Evolutionary conservation across 2,329 filamentous ascomycete genomes (phyloP).

Genomic region (Aspergillus sp.): DNA sequence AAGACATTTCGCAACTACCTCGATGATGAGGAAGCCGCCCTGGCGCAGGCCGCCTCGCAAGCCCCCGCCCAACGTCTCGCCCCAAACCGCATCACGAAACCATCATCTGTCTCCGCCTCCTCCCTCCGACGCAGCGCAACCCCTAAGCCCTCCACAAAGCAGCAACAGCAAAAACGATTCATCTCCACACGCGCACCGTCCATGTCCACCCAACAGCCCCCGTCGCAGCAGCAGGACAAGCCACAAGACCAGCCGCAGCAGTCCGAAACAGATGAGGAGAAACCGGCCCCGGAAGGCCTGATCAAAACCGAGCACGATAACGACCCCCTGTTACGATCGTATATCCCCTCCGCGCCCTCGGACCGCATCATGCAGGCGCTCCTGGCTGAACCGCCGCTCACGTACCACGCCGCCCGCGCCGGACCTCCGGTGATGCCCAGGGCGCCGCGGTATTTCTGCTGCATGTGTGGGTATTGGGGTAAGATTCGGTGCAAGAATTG

Average conservation of each 20-base stretch:
- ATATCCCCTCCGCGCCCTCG: slow-evolving; percentile 42
- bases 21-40: slow-evolving; percentile 49
- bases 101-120: slow-evolving; percentile 11
- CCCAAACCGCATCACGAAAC: slow-evolving; percentile 19
- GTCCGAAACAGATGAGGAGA: slow-evolving; percentile 6
- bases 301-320: slow-evolving; percentile 39
- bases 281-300: slow-evolving; percentile 18
- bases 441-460: slow-evolving; percentile 43
- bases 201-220: background rate
- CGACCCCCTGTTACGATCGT: slow-evolving; percentile 42
- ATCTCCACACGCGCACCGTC: slow-evolving; percentile 3
- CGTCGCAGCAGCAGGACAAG: background rate
- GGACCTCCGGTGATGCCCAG: slow-evolving; percentile 30
- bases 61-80: slow-evolving; percentile 16
- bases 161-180: slow-evolving; percentile 19
- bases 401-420: slow-evolving; percentile 46
- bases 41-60: slow-evolving; percentile 23
- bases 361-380: slow-evolving; percentile 45
- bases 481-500: slow-evolving; percentile 48
- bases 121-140: slow-evolving; percentile 26
- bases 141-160: slow-evolving; percentile 14
- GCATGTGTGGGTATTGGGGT: slow-evolving; percentile 51
- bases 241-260: background rate
- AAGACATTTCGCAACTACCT: slow-evolving; percentile 51
- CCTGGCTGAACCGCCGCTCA: slow-evolving; percentile 45